Percentiles rank a stretch among this genome's conserved stretches.
phyloP scores from a whole-genome alignment of 176 grass and related monocot species.

The Zoysia pacifica region DNA sequence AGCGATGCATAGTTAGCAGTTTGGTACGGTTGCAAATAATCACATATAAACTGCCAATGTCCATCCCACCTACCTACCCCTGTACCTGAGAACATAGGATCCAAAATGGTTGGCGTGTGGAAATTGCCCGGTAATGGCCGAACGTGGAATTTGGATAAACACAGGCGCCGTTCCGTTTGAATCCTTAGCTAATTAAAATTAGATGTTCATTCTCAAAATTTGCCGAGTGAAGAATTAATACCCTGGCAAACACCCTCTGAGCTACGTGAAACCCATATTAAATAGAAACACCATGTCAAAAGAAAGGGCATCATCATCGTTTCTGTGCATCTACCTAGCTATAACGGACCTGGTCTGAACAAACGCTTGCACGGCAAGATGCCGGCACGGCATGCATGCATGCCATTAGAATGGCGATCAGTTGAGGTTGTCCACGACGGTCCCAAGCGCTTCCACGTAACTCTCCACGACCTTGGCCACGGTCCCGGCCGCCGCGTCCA shows the following conservation, averaged over 20 bases:
- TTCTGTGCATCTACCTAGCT: neutral
- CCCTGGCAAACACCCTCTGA: neutral
- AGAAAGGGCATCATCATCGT: neutral
- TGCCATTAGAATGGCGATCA: neutral
- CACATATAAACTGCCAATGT: neutral
- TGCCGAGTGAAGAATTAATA: neutral
- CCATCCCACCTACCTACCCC: neutral
- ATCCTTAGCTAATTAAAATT: neutral
- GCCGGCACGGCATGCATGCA: neutral
- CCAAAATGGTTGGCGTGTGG: no score
- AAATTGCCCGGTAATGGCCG: no score
- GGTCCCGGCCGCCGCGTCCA: conserved; percentile 6
- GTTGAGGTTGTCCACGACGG: conserved; percentile 37
- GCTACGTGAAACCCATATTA: neutral
- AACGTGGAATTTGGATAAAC: no score
- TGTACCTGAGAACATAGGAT: neutral
- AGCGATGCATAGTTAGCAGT: neutral
- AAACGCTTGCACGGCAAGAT: neutral
- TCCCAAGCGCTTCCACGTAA: conserved; percentile 41
- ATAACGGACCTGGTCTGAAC: neutral
- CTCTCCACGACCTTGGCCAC: conserved; percentile 29
- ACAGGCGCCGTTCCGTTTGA: no score
- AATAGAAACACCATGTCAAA: neutral
- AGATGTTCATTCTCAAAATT: neutral
- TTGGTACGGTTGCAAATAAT: neutral